phyloP scores from a whole-genome alignment of 108 stramenopile species.

The Chaetoceros muelleri region DNA sequence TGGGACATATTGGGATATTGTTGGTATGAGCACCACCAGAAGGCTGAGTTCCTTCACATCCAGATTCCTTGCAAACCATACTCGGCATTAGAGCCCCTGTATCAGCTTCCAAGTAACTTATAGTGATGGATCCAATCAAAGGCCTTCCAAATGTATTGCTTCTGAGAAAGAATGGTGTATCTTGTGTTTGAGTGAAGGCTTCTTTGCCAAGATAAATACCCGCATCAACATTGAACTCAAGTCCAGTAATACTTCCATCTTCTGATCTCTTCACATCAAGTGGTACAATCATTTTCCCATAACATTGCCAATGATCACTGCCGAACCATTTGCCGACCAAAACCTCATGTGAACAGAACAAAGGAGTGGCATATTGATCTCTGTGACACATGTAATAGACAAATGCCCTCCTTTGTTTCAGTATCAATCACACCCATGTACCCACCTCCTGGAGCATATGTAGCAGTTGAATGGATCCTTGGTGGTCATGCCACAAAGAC shows the following conservation, averaged over 20 bases:
- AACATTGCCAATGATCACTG: conserved; percentile 14
- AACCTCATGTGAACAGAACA: conserved; percentile 22
- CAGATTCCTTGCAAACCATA: conserved; percentile 17
- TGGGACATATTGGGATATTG: conserved; percentile 26
- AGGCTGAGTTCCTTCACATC: not conserved
- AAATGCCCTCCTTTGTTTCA: conserved; percentile 16
- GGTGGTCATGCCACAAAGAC: too few relatives aligned
- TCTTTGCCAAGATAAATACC: conserved; percentile 16
- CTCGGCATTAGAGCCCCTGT: conserved; percentile 10
- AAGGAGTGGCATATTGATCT: not conserved
- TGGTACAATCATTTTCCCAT: conserved; percentile 21
- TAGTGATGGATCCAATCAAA: conserved; percentile 11
- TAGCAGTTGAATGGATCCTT: conserved; percentile 12
- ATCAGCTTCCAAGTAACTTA: conserved; percentile 9
- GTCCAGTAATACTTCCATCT: conserved; percentile 9
- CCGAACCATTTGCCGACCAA: conserved; percentile 12
- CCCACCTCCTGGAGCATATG: conserved; percentile 16
- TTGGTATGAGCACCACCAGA: conserved; percentile 8
- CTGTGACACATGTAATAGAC: too few relatives aligned
- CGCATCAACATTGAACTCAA: conserved; percentile 9
- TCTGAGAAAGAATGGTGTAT: too few relatives aligned
- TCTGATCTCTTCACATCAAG: conserved; percentile 9
- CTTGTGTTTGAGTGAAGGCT: too few relatives aligned
- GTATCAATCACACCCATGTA: conserved; percentile 17
- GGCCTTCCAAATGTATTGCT: conserved; percentile 10